Base-by-base conservation (phyloP, 495 filamentous ascomycete genomes). In the Penicillium tannophilum region DNA sequence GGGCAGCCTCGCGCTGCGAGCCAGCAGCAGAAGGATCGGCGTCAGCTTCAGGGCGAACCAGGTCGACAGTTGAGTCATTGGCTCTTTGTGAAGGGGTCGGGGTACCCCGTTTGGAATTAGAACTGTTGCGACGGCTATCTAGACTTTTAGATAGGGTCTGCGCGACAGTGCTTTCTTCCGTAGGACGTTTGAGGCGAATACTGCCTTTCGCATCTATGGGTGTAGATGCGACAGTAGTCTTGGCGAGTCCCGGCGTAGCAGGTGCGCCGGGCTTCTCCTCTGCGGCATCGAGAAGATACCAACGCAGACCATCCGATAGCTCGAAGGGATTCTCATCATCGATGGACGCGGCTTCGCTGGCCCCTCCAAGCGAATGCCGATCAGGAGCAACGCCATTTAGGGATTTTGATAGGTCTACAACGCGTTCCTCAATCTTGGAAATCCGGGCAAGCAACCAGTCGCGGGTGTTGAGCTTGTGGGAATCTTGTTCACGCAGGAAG, bases 301-400 rank as follows among this genome's bases (percentile, higher is more conserved):
- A 99, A 30, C 93, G 84, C 17, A 99, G 78, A 17, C 94, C 94
- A 66, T 99, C 94, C 0, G 92, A 96, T 16, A 99, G 82, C 61
- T 97, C 93, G 64, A 98, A 99, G 2, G 94, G 94, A 68, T 99
- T 99, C 57, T 99, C 94, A 59, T 98, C 93, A 44, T 94, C 91
- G n/a, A 87, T 79, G 6, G 83, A 84, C 19, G 79, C 77, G 14
- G 77, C 82, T 52, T 88, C 86, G 70, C 78, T 84, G 31, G 73
- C 73, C 39, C 78, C 74, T 9, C 77, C 80, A 7, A 85, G 72
- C 4, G 83, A 86, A 46, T 73, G 72, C 44, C 81, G 76, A 54
- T 88, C 86, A 63, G 83, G 70, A 73, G 80, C 86, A 35, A 62
- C 66, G 11, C 69, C 70, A 53, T 84, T 83, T 64, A 90, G 77